Evolutionary conservation across 1,284 basidiomycete species (phyloP).

Genomic region (Nidula niveotomentosa): DNA sequence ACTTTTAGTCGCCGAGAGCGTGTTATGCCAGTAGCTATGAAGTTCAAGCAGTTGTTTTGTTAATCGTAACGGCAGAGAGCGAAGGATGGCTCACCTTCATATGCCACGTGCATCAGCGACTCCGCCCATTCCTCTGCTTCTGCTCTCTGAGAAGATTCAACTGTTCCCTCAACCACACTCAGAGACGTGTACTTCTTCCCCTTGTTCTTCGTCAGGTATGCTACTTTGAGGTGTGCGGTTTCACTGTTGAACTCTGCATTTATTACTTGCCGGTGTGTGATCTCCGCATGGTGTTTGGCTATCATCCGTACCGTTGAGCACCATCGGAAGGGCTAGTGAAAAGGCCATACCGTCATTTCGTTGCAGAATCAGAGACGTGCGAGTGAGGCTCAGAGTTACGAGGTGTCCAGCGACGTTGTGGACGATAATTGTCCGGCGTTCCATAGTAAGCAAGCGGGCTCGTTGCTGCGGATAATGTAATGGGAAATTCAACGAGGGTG

Average conservation of each 20-base stretch:
- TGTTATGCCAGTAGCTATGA: slow-evolving; percentile 42
- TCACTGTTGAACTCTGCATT: slow-evolving; percentile 40
- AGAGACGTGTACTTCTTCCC: slow-evolving; percentile 36
- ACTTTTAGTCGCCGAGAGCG: slow-evolving; percentile 56
- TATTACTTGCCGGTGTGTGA: slow-evolving; percentile 46
- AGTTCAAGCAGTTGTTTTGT: slow-evolving; percentile 3
- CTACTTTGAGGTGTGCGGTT: slow-evolving; percentile 36
- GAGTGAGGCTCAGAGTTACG: neutral
- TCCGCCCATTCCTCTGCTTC: slow-evolving; percentile 56
- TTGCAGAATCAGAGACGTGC: neutral
- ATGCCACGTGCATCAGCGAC: slow-evolving; percentile 56
- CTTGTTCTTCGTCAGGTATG: slow-evolving; percentile 44
- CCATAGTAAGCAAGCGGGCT: too few species aligned
- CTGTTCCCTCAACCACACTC: slow-evolving; percentile 39
- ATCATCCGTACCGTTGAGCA: neutral
- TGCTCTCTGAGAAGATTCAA: slow-evolving; percentile 30
- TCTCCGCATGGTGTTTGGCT: neutral
- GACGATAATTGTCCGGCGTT: too few species aligned
- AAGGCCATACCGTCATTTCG: too few species aligned
- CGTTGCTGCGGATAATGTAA: too few species aligned
- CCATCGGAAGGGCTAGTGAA: too few species aligned
- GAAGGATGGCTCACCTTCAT: slow-evolving; percentile 48
- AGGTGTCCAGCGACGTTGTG: neutral
- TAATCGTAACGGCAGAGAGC: slow-evolving; percentile 2
- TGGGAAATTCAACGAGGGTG: too few species aligned